phyloP scores from a whole-genome alignment of 2,329 filamentous ascomycete species.

The Stagonosporopsis rhizophila region DNA sequence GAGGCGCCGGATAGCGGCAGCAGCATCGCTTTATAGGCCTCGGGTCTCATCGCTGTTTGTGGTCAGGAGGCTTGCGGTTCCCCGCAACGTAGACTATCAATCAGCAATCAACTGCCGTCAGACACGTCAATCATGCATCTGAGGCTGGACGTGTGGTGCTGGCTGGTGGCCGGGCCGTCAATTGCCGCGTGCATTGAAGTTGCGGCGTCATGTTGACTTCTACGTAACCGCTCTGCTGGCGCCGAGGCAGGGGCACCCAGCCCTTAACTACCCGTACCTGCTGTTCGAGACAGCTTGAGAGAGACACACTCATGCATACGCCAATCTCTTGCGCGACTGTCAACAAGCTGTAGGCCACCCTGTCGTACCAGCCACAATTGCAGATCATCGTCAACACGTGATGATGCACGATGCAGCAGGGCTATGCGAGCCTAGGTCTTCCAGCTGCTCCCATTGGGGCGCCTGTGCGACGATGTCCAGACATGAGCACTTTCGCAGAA shows the following conservation, averaged over 20 bases:
- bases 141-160: constrained; percentile 12
- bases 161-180: not conserved
- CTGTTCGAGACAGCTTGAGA: not conserved
- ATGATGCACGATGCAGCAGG: constrained; percentile 30
- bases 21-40: constrained; percentile 22
- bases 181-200: not conserved
- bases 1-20: constrained; percentile 9
- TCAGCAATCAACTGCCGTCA: constrained; percentile 4
- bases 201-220: not conserved
- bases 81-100: constrained; percentile 9
- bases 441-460: constrained; percentile 20
- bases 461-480: constrained; percentile 22
- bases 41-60: constrained; percentile 32
- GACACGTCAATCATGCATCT: constrained; percentile 23
- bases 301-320: not conserved
- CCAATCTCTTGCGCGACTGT: not conserved
- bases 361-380: constrained; percentile 9
- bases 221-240: constrained; percentile 7
- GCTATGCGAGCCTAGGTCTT: constrained; percentile 26
- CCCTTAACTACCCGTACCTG: not conserved
- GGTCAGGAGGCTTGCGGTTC: constrained; percentile 21
- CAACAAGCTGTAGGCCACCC: not conserved
- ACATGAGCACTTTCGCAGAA: constrained; percentile 3
- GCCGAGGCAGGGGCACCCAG: not conserved
- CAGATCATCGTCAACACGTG: constrained; percentile 33